Evolutionary conservation across 768 basidiomycete species (phyloP).

Genomic region (Lactarius akahatsu): DNA sequence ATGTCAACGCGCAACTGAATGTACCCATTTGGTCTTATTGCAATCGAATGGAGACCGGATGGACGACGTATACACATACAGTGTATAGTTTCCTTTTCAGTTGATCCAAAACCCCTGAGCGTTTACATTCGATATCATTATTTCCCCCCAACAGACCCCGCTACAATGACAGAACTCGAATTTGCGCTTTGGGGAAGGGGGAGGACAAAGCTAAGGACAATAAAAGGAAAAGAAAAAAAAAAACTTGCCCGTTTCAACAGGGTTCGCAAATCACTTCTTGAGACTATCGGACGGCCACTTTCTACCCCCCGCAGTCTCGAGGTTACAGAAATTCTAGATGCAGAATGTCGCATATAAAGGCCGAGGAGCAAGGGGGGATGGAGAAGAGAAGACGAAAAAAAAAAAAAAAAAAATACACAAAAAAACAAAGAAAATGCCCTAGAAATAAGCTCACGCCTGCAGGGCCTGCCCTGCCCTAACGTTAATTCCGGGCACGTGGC

Average conservation of each 20-base stretch:
- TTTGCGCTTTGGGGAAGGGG: not conserved
- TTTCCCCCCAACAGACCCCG: not conserved
- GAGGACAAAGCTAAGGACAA: not conserved
- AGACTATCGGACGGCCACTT: not conserved
- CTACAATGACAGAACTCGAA: not conserved
- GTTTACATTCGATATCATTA: not conserved
- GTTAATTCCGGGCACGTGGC: conserved; percentile 13
- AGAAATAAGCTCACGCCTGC: not conserved
- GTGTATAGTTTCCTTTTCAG: not conserved
- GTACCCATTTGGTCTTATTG: conserved; percentile 27
- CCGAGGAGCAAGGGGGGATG: conserved; percentile 18
- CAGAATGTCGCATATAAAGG: not conserved
- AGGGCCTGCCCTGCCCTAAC: not conserved
- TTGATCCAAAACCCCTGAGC: not conserved
- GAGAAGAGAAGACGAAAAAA: not conserved
- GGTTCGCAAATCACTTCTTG: conserved; percentile 1
- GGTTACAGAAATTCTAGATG: conserved; percentile 2
- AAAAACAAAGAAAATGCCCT: not conserved
- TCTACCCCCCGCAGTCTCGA: not conserved
- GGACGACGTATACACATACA: not conserved
- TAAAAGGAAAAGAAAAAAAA: not conserved
- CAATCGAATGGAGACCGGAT: conserved; percentile 4
- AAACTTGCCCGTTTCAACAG: not conserved
- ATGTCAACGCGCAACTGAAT: conserved; percentile 8
- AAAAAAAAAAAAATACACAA: not conserved